Percentiles rank a stretch among this genome's conserved stretches.
Conservation (phyloP, 768 basidiomycete species). For the Tulasnella sp. region DNA sequence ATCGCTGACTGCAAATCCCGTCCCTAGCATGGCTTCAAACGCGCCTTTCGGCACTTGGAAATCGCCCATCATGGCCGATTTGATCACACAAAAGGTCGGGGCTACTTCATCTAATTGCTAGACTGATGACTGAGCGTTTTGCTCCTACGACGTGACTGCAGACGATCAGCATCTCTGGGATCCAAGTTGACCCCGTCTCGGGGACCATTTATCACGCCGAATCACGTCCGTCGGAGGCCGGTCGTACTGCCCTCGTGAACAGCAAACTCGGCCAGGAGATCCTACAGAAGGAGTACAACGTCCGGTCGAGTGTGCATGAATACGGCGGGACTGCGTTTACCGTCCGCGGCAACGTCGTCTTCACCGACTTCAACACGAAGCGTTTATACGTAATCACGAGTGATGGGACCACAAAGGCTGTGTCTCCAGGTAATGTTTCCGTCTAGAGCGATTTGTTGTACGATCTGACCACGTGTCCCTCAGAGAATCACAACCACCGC, state of each 20-base stretch:
- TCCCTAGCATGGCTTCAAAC: neutral
- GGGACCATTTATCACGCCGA: constrained; percentile 43
- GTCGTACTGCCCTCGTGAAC: constrained; percentile 45
- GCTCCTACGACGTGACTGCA: constrained; percentile 16
- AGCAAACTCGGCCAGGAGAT: constrained; percentile 40
- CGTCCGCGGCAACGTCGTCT: constrained; percentile 38
- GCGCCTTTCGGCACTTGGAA: constrained; percentile 55
- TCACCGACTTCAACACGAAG: constrained; percentile 43
- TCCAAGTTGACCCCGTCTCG: constrained; percentile 42
- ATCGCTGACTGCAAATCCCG: neutral
- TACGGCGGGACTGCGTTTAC: constrained; percentile 57
- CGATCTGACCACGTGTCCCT: neutral
- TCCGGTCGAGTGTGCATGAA: constrained; percentile 48
- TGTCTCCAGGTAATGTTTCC: constrained; percentile 45
- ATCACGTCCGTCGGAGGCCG: constrained; percentile 42
- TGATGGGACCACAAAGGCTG: constrained; percentile 31
- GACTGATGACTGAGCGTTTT: too few species aligned
- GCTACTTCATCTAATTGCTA: neutral
- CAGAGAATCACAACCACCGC: constrained; percentile 41
- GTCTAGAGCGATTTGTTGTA: neutral
- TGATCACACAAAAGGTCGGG: constrained; percentile 37
- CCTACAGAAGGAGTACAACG: constrained; percentile 43
- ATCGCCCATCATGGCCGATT: constrained; percentile 43
- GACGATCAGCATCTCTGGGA: constrained; percentile 29
- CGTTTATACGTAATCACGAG: constrained; percentile 36